These are phyloP conservation scores for Xylariaceae sp. DNA, from an alignment of 2,329 filamentous ascomycete genomes.

Conservation along the genomic window DNA sequence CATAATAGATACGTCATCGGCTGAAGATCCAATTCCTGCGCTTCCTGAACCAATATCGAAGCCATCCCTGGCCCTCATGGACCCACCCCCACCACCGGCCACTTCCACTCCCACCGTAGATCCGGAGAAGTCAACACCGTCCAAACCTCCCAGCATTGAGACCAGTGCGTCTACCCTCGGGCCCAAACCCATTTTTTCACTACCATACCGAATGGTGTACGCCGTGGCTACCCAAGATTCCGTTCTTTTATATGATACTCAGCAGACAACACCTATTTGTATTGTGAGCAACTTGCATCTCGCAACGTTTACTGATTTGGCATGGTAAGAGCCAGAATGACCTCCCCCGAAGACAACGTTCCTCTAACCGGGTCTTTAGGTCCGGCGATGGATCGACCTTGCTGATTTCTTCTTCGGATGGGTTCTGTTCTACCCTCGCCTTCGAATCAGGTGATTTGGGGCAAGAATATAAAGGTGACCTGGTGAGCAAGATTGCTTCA, in stretches of 20 bases:
- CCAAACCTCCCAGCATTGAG: slow-evolving; percentile 45
- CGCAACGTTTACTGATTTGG: slow-evolving; percentile 92
- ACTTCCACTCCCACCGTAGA: slow-evolving; percentile 41
- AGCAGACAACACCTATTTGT: slow-evolving; percentile 89
- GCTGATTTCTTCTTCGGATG: slow-evolving; percentile 95
- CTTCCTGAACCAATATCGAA: slow-evolving; percentile 76
- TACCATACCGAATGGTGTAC: slow-evolving; percentile 93
- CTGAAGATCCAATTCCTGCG: slow-evolving; percentile 75
- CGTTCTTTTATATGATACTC: slow-evolving; percentile 91
- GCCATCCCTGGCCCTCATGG: slow-evolving; percentile 63
- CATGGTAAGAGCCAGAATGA: slow-evolving; percentile 61
- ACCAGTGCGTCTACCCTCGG: slow-evolving; percentile 48
- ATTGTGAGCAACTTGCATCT: slow-evolving; percentile 96
- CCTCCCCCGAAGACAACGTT: not conserved
- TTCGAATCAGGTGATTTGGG: slow-evolving; percentile 82
- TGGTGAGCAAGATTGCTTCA: slow-evolving; percentile 45
- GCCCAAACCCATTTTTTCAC: slow-evolving; percentile 66
- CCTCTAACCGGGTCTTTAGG: slow-evolving; percentile 43
- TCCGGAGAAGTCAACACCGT: slow-evolving; percentile 45
- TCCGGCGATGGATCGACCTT: slow-evolving; percentile 71
- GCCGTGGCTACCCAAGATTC: slow-evolving; percentile 96
- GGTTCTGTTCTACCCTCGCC: slow-evolving; percentile 88
- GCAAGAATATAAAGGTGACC: slow-evolving; percentile 67
- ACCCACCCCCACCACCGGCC: slow-evolving; percentile 66
- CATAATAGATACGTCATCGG: slow-evolving; percentile 86